Percentiles rank a stretch among this genome's conserved stretches.
Evolutionary conservation across 1,284 basidiomycete genomes (phyloP).

Genomic region (Rhodotorula sp.): DNA sequence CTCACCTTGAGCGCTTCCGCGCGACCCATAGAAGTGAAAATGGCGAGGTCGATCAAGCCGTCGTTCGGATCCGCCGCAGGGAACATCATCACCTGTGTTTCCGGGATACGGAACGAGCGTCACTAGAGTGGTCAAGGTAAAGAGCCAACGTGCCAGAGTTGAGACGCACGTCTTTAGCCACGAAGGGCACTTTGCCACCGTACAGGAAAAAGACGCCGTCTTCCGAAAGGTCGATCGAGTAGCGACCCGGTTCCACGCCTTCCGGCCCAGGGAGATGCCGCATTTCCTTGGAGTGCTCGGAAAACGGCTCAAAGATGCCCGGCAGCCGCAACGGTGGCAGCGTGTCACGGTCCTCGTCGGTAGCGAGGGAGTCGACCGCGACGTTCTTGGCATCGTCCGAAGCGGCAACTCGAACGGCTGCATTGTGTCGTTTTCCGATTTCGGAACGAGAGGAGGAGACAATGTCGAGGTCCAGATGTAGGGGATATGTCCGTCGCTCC

Average conservation of each 20-base stretch:
- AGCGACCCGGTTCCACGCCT: constrained; percentile 11
- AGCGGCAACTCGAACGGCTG: background rate
- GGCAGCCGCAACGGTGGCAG: constrained; percentile 55
- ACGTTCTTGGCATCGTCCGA: background rate
- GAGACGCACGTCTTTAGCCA: constrained; percentile 43
- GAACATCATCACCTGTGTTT: constrained; percentile 78
- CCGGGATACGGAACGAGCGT: background rate
- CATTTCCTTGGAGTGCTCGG: background rate
- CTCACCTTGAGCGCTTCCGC: constrained; percentile 26
- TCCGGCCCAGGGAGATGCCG: constrained; percentile 12
- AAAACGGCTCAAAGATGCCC: constrained; percentile 3
- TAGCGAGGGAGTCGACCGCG: background rate
- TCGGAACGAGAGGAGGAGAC: constrained; percentile 47
- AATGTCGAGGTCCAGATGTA: constrained; percentile 17
- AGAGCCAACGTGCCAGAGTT: background rate
- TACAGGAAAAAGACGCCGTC: constrained; percentile 66
- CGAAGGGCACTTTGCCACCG: constrained; percentile 55
- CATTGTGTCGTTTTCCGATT: constrained; percentile 59
- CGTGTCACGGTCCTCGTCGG: constrained; percentile 25
- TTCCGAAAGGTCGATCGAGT: constrained; percentile 46
- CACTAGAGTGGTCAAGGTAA: background rate
- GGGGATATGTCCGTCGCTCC: constrained; percentile 17
- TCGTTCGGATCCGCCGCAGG: constrained; percentile 75
- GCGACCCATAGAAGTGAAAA: constrained; percentile 53
- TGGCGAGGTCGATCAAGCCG: constrained; percentile 73